These are phyloP conservation scores for Ceratopteris richardii DNA, from an alignment of 75 land plant genomes.

Conservation along the genomic window DNA sequence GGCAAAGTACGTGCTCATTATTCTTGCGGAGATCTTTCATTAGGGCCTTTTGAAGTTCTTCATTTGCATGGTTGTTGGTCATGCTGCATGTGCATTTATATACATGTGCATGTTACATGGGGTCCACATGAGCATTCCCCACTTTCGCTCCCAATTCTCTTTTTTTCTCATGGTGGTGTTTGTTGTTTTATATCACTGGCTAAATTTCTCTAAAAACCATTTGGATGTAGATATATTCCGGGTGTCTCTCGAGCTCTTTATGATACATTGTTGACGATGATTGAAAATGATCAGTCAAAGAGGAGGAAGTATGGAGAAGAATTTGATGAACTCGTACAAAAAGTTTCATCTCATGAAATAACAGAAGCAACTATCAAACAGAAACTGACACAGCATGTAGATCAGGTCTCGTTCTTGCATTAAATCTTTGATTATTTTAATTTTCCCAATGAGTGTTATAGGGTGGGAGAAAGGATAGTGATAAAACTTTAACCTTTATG, in stretches of 20 bases:
- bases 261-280: constrained; percentile 47
- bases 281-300: constrained; percentile 28
- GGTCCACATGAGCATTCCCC: too few species aligned
- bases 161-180: too few species aligned
- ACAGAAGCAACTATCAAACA: constrained; percentile 61
- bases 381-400: constrained; percentile 76
- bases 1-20: too few species aligned
- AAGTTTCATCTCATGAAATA: constrained; percentile 45
- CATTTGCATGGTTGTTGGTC: constrained; percentile 6
- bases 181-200: too few species aligned
- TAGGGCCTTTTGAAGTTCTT: background rate
- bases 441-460: too few species aligned
- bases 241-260: constrained; percentile 75
- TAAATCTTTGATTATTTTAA: background rate
- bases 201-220: constrained; percentile 1
- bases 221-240: constrained; percentile 65
- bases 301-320: constrained; percentile 44
- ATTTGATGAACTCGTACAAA: constrained; percentile 54
- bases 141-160: too few species aligned
- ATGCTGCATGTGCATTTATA: constrained; percentile 5
- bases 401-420: constrained; percentile 76
- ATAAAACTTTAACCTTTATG: too few species aligned
- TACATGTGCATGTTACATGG: too few species aligned
- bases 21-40: too few species aligned
- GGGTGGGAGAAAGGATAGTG: too few species aligned